A percentile compares a stretch with the other conserved stretches of the same genome.
Evolutionary conservation across 257 asterid species (phyloP).

Genomic region (Fraxinus cuspidata): DNA sequence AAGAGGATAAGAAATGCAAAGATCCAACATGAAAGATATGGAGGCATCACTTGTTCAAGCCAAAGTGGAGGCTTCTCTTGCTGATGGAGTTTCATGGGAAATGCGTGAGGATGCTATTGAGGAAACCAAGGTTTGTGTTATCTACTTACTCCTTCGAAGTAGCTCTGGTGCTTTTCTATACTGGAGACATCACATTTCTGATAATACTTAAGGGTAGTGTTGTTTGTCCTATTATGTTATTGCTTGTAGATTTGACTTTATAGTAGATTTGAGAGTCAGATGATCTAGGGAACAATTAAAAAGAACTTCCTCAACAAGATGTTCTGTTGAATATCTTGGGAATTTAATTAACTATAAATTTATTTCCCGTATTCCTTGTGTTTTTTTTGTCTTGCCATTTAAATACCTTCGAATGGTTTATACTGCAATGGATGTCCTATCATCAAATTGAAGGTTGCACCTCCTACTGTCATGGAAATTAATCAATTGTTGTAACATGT

Average conservation of each 20-base stretch:
- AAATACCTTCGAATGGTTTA: too few relatives aligned
- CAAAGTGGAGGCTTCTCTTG: conserved; percentile 78
- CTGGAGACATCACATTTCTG: not conserved
- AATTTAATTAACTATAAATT: too few relatives aligned
- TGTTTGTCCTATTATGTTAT: not conserved
- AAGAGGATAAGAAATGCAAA: conserved; percentile 63
- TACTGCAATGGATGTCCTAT: too few relatives aligned
- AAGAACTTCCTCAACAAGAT: too few relatives aligned
- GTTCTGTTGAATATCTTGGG: too few relatives aligned
- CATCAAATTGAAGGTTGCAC: too few relatives aligned
- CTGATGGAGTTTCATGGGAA: conserved; percentile 98
- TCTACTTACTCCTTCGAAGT: not conserved
- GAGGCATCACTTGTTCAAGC: conserved; percentile 90
- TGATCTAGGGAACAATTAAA: too few relatives aligned
- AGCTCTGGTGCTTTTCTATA: not conserved
- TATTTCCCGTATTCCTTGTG: too few relatives aligned
- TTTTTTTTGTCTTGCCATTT: too few relatives aligned
- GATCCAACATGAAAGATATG: conserved; percentile 77
- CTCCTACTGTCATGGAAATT: not conserved
- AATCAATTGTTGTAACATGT: not conserved
- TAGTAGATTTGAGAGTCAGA: too few relatives aligned
- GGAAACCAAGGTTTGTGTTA: conserved; percentile 72
- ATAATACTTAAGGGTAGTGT: not conserved
- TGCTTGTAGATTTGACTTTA: conserved; percentile 4
- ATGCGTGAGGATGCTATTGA: conserved; percentile 94